These are phyloP conservation scores for Metschnikowia orientalis DNA, from an alignment of 805 yeast genomes.

Conservation along the genomic window DNA sequence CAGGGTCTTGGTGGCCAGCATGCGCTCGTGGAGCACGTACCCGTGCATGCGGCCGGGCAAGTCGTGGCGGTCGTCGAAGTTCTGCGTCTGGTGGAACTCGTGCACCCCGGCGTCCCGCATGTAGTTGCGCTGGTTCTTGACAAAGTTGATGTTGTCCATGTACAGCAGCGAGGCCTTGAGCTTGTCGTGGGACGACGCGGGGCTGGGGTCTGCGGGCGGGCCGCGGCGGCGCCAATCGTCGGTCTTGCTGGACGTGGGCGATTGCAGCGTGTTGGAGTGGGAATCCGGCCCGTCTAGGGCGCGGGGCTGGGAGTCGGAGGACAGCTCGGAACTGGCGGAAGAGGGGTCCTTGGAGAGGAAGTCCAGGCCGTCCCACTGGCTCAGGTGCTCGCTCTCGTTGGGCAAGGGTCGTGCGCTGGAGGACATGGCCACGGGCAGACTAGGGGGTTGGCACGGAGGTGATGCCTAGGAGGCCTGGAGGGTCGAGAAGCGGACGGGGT, in stretches of 20 bases:
- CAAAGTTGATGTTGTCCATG: constrained; percentile 24
- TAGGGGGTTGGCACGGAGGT: no score
- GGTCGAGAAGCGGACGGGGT: no score
- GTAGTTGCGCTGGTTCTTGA: constrained; percentile 19
- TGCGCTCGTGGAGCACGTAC: constrained; percentile 19
- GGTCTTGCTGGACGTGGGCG: constrained; percentile 4
- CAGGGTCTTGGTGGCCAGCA: constrained; percentile 12
- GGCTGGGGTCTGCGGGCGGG: constrained; percentile 5
- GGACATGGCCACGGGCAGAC: constrained; percentile 2
- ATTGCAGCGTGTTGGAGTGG: constrained; percentile 5
- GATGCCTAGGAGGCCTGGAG: no score
- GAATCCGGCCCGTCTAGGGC: constrained; percentile 9
- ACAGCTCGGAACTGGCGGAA: constrained; percentile 13
- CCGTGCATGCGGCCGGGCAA: constrained; percentile 21
- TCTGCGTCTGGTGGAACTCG: constrained; percentile 7
- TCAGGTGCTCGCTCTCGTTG: constrained; percentile 1
- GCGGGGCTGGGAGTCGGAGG: constrained; percentile 9
- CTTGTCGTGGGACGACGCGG: constrained; percentile 12
- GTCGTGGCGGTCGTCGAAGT: constrained; percentile 14
- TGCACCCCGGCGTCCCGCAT: constrained; percentile 14
- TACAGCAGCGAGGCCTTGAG: constrained; percentile 22
- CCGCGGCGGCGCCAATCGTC: no score
- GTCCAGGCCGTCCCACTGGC: constrained; percentile 1
- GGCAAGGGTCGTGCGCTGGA: neutral
- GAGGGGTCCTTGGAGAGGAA: constrained; percentile 4